phyloP scores from a whole-genome alignment of 169 alveolate species.

The Cryptosporidium ubiquitum region DNA sequence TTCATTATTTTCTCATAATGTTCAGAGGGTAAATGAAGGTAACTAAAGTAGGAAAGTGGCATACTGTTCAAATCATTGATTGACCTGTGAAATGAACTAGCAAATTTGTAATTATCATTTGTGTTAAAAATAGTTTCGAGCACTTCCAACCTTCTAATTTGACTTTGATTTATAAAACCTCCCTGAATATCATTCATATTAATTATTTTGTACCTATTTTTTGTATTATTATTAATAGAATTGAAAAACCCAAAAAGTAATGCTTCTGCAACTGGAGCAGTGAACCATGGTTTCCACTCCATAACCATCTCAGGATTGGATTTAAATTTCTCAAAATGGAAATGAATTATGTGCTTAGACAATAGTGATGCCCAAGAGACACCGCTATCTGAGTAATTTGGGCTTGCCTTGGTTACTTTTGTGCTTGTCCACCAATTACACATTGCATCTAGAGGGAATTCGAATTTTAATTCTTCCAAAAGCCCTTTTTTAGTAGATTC shows the following conservation, averaged over 20 bases:
- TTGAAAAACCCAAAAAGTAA: slow-evolving; percentile 33
- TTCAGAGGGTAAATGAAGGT: slow-evolving; percentile 40
- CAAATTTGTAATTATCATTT: slow-evolving; percentile 1
- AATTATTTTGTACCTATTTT: background rate
- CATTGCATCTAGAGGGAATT: slow-evolving; percentile 23
- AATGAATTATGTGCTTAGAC: background rate
- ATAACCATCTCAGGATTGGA: slow-evolving; percentile 30
- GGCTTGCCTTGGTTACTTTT: slow-evolving; percentile 6
- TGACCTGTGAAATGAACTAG: slow-evolving; percentile 35
- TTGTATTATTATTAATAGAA: background rate
- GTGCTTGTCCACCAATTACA: slow-evolving; percentile 55
- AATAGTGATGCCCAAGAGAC: slow-evolving; percentile 55
- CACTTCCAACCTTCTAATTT: background rate
- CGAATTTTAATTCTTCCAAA: slow-evolving; percentile 56
- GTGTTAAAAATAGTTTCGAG: slow-evolving; percentile 21
- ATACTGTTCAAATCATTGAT: background rate
- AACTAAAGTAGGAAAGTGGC: slow-evolving; percentile 43
- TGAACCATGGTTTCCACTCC: slow-evolving; percentile 63
- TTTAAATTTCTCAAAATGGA: slow-evolving; percentile 2
- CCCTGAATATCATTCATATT: background rate
- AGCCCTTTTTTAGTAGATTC: slow-evolving; percentile 10
- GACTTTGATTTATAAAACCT: slow-evolving; percentile 20
- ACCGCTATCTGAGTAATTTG: background rate
- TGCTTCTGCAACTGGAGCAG: slow-evolving; percentile 69
- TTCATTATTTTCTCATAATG: background rate